phyloP scores from a whole-genome alignment of 2,329 filamentous ascomycete genomes.

The Emergomyces orientalis region DNA sequence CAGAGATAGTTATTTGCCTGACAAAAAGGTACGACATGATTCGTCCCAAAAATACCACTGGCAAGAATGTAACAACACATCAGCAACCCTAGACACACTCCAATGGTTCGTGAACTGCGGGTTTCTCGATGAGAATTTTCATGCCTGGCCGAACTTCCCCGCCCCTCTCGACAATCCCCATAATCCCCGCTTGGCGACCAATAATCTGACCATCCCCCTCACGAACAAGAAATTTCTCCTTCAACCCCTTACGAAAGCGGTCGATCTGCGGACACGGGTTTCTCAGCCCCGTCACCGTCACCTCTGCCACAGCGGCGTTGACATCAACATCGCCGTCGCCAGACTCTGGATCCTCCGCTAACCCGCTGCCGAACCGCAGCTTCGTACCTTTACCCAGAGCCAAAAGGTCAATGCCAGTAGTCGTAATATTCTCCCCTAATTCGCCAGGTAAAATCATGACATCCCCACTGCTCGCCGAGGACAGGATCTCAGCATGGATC shows the following conservation, averaged over 20 bases:
- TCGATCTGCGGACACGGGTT: conserved; percentile 20
- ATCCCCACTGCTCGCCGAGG: background rate
- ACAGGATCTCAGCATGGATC: conserved; percentile 19
- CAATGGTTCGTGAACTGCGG: conserved; percentile 11
- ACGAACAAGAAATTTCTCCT: conserved; percentile 16
- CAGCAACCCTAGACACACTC: conserved; percentile 12
- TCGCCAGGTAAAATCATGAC: conserved; percentile 14
- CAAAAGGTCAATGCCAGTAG: conserved; percentile 16
- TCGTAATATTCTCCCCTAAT: conserved; percentile 23
- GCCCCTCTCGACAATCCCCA: conserved; percentile 19
- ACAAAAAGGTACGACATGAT: background rate
- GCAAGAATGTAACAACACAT: background rate
- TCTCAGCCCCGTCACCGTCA: conserved; percentile 18
- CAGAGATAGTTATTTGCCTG: too few species aligned
- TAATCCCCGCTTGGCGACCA: conserved; percentile 18
- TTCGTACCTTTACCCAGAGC: conserved; percentile 17
- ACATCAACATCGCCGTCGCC: background rate
- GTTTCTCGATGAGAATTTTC: conserved; percentile 18
- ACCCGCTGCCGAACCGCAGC: conserved; percentile 15
- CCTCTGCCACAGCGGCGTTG: conserved; percentile 11
- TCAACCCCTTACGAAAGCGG: conserved; percentile 14
- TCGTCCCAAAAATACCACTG: background rate
- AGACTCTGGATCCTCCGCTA: background rate
- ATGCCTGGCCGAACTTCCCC: conserved; percentile 18
- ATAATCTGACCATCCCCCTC: conserved; percentile 16